Evolutionary conservation across 257 asterid genomes (phyloP).

Genomic region (Orobanche coerulescens): DNA sequence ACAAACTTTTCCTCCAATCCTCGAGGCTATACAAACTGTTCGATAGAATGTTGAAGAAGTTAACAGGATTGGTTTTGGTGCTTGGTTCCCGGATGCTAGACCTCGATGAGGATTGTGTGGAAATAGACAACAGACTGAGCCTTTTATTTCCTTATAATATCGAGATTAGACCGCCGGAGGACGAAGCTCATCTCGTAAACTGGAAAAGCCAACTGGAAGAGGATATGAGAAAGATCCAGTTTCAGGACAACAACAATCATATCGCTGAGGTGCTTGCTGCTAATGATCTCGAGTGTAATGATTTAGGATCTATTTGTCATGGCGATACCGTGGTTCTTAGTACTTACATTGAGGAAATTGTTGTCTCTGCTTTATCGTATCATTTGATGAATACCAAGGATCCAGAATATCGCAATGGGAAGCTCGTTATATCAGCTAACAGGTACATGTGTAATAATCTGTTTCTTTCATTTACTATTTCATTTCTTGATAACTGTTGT

Average conservation of each 20-base stretch:
- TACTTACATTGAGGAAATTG: slow-evolving; percentile 74
- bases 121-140: slow-evolving; percentile 51
- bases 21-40: slow-evolving; percentile 54
- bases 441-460: slow-evolving; percentile 42
- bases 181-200: slow-evolving; percentile 57
- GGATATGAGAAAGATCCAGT: slow-evolving; percentile 69
- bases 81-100: slow-evolving; percentile 85
- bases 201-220: slow-evolving; percentile 93
- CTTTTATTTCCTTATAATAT: slow-evolving; percentile 75
- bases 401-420: slow-evolving; percentile 90
- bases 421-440: slow-evolving; percentile 79
- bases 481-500: too few species aligned
- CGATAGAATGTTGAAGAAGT: slow-evolving; percentile 62
- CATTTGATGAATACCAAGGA: slow-evolving; percentile 68
- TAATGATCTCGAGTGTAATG: slow-evolving; percentile 87
- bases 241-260: slow-evolving; percentile 83
- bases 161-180: slow-evolving; percentile 80
- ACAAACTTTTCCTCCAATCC: slow-evolving; percentile 53
- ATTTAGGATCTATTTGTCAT: slow-evolving; percentile 69
- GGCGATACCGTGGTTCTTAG: slow-evolving; percentile 61
- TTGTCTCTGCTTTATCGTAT: slow-evolving; percentile 73
- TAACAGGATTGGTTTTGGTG: slow-evolving; percentile 75
- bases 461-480: background rate
- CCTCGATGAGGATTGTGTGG: slow-evolving; percentile 46
- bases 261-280: slow-evolving; percentile 90